Evolutionary conservation across 2,329 filamentous ascomycete species (phyloP), one percentile per base, ranked within the genome.

Genomic region (Neoarthrinium moseri): DNA sequence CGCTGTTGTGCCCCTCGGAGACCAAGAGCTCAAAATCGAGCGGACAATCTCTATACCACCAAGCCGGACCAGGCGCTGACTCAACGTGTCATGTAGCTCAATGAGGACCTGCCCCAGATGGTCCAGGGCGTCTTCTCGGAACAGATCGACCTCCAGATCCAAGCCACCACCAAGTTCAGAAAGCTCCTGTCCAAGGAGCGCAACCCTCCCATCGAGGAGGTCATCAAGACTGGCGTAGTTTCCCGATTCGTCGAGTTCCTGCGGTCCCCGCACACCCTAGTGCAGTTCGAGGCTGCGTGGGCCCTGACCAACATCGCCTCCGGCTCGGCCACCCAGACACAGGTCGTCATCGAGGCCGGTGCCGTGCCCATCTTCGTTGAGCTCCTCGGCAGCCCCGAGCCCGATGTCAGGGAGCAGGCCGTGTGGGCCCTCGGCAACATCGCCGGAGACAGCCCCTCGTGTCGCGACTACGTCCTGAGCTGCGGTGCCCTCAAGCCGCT

Each of bases 371-470:
- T 99, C 68, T 99, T 99, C 61, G 92, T 97, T 55, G 92, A 99
- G 76, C 81, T 99, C 50, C 79, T 99, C 55, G 89, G 80, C 65
- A 97, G 92, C 77, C 94, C 90, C 50, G 94, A 99, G 74, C 92
- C 94, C 44, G 94, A 99, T 78, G 94, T 99, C 35, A 83, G 94
- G 56, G 94, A 99, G 73, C 94, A 99, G 72, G 94, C 94, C 47
- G 94, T 99, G 45, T 99, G 94, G 94, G 94, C 94, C 35, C 78
- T 99, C 45, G 94, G 94, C 64, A 99, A 99, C 74, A 99, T 99
- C 73, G 94, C 94, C 55, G 94, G 94, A 72, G 94, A 99, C 69
- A 97, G 92, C 77, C 94, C 94, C 54, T 85, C 90, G 63, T 99
- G 94, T 82, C 86, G 94, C 62, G 94, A 99, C 71, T 99, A 95